These are phyloP conservation scores for Cordyceps cicadae DNA, from an alignment of 2,329 filamentous ascomycete species.

Conservation along the genomic window DNA sequence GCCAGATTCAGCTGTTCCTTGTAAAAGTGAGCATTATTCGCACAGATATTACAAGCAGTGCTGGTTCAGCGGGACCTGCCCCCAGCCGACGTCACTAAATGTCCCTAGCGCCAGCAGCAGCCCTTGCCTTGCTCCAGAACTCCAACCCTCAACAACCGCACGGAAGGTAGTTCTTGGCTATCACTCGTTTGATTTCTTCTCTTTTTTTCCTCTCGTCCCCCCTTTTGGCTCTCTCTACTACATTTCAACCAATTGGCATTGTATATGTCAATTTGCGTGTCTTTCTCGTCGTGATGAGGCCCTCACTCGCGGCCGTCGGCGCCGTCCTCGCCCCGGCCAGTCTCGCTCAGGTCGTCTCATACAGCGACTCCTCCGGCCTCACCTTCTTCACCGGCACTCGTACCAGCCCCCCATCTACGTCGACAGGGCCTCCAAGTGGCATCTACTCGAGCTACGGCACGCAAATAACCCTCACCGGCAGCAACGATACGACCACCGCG, in stretches of 20 bases:
- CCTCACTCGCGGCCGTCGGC: background rate
- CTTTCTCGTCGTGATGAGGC: background rate
- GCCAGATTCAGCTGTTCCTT: too few relatives aligned
- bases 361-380: slow-evolving; percentile 25
- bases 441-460: slow-evolving; percentile 37
- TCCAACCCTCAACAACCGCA: background rate
- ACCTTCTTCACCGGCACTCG: slow-evolving; percentile 31
- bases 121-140: background rate
- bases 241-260: background rate
- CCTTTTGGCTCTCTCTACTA: background rate
- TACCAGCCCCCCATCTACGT: slow-evolving; percentile 29
- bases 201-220: background rate
- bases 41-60: too few relatives aligned
- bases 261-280: background rate
- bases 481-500: slow-evolving; percentile 23
- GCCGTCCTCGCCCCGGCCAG: background rate
- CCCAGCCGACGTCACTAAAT: background rate
- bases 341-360: slow-evolving; percentile 18
- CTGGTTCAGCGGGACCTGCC: background rate
- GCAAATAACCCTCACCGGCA: slow-evolving; percentile 33
- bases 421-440: slow-evolving; percentile 33
- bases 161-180: background rate
- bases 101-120: background rate
- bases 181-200: background rate
- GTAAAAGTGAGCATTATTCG: too few relatives aligned